phyloP scores from a whole-genome alignment of 345 rosid genomes.

The Arabidopsis thaliana region DNA sequence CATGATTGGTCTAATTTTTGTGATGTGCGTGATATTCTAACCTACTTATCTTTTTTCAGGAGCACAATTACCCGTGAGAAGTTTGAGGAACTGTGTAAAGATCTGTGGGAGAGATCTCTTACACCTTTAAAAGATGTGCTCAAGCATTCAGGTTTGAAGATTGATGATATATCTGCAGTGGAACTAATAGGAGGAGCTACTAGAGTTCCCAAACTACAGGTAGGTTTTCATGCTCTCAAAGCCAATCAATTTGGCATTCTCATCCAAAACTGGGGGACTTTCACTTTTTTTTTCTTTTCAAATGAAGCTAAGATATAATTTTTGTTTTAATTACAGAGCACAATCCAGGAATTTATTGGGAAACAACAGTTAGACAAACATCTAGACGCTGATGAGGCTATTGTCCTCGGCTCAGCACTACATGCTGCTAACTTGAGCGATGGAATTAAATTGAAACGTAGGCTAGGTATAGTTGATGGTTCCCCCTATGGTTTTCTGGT shows the following conservation, averaged over 20 bases:
- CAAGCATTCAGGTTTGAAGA: slow-evolving; percentile 72
- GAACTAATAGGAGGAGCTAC: slow-evolving; percentile 98
- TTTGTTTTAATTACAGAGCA: slow-evolving; percentile 58
- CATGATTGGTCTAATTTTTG: slow-evolving; percentile 8
- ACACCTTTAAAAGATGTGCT: slow-evolving; percentile 80
- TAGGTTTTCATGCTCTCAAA: slow-evolving; percentile 41
- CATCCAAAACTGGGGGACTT: slow-evolving; percentile 7
- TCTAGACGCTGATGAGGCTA: slow-evolving; percentile 99
- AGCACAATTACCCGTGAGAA: slow-evolving; percentile 93
- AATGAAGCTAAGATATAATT: slow-evolving; percentile 1
- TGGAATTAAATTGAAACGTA: slow-evolving; percentile 94
- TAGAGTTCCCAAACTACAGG: slow-evolving; percentile 99
- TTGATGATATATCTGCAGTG: slow-evolving; percentile 82
- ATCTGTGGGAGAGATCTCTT: slow-evolving; percentile 92
- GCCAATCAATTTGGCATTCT: slow-evolving; percentile 12
- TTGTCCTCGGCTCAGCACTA: slow-evolving; percentile 91
- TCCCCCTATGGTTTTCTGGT: slow-evolving; percentile 77
- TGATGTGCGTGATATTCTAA: not conserved
- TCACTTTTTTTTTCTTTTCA: not conserved
- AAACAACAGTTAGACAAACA: slow-evolving; percentile 91
- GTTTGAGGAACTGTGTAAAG: slow-evolving; percentile 95
- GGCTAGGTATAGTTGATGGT: slow-evolving; percentile 96
- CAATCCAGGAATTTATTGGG: slow-evolving; percentile 90
- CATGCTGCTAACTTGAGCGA: slow-evolving; percentile 99
- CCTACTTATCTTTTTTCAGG: slow-evolving; percentile 54